These are phyloP conservation scores for Esteya vermicola DNA, from an alignment of 2,329 filamentous ascomycete species.

Conservation along the genomic window DNA sequence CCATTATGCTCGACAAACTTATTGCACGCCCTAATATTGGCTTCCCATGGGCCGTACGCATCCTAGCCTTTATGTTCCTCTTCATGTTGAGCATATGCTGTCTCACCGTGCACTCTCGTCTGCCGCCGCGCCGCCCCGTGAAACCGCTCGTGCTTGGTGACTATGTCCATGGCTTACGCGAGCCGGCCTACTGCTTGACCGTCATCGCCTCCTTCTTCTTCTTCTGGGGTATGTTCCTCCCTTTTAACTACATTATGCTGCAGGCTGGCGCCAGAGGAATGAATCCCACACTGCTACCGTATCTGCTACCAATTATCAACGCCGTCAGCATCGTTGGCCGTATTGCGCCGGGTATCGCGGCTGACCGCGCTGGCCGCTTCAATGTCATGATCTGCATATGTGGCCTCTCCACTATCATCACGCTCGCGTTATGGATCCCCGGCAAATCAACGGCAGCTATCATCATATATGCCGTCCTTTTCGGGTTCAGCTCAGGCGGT, in stretches of 20 bases:
- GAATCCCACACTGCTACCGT: constrained; percentile 24
- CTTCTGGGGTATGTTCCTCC: constrained; percentile 39
- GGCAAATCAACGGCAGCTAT: constrained; percentile 33
- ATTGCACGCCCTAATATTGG: constrained; percentile 30
- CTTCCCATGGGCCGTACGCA: constrained; percentile 25
- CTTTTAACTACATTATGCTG: constrained; percentile 37
- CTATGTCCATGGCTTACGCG: constrained; percentile 30
- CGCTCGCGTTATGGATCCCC: constrained; percentile 27
- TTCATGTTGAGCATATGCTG: constrained; percentile 16
- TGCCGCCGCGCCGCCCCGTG: constrained; percentile 18
- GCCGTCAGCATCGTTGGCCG: constrained; percentile 35
- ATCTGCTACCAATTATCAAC: constrained; percentile 43
- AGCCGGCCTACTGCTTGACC: constrained; percentile 28
- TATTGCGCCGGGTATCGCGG: constrained; percentile 33
- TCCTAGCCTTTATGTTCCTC: constrained; percentile 22
- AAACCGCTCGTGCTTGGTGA: constrained; percentile 29
- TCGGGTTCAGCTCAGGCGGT: constrained; percentile 50
- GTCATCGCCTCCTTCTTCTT: constrained; percentile 36
- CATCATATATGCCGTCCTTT: constrained; percentile 46
- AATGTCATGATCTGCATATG: constrained; percentile 31
- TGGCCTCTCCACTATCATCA: constrained; percentile 23
- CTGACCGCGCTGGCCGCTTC: constrained; percentile 24
- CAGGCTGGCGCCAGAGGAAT: constrained; percentile 31
- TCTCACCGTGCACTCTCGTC: constrained; percentile 19
- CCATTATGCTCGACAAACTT: constrained; percentile 41